Evolutionary conservation across 352 stramenopile genomes (phyloP).

Genomic region (Paralagenidium karlingii): DNA sequence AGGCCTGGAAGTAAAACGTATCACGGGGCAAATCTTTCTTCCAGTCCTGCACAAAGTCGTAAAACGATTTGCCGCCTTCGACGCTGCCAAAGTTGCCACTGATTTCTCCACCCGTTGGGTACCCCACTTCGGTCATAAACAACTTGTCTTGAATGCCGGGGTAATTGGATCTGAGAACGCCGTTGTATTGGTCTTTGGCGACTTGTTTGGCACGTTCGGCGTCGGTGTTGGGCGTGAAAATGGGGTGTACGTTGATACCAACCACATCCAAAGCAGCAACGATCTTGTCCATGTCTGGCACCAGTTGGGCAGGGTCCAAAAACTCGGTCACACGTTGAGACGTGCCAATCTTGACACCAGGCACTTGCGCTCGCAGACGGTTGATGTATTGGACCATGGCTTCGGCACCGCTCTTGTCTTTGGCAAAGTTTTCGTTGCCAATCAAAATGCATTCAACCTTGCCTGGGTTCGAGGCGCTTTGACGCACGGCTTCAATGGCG

Average conservation of each 20-base stretch:
- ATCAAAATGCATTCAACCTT: slow-evolving; percentile 39
- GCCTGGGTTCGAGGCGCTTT: too few relatives aligned
- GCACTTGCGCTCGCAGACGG: slow-evolving; percentile 15
- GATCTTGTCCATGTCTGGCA: slow-evolving; percentile 25
- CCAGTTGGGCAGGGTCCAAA: slow-evolving; percentile 28
- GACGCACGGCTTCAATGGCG: too few relatives aligned
- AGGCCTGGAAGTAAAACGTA: slow-evolving; percentile 53
- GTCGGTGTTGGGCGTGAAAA: slow-evolving; percentile 26
- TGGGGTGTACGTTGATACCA: slow-evolving; percentile 60
- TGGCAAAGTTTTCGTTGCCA: slow-evolving; percentile 42
- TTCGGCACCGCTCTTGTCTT: slow-evolving; percentile 12
- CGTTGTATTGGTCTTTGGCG: slow-evolving; percentile 24
- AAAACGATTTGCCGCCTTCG: too few relatives aligned
- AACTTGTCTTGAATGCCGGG: slow-evolving; percentile 32
- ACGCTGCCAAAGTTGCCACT: too few relatives aligned
- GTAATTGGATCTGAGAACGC: slow-evolving; percentile 22
- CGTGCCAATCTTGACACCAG: slow-evolving; percentile 21
- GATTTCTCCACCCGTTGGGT: slow-evolving; percentile 33
- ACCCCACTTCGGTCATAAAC: slow-evolving; percentile 45
- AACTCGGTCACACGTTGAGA: slow-evolving; percentile 37
- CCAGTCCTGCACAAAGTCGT: too few relatives aligned
- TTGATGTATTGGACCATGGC: slow-evolving; percentile 28
- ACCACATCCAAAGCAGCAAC: slow-evolving; percentile 36
- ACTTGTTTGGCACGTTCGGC: slow-evolving; percentile 25
- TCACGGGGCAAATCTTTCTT: too few relatives aligned